Conservation (phyloP, 305 asterid species). For the Fraxinus sp. region DNA sequence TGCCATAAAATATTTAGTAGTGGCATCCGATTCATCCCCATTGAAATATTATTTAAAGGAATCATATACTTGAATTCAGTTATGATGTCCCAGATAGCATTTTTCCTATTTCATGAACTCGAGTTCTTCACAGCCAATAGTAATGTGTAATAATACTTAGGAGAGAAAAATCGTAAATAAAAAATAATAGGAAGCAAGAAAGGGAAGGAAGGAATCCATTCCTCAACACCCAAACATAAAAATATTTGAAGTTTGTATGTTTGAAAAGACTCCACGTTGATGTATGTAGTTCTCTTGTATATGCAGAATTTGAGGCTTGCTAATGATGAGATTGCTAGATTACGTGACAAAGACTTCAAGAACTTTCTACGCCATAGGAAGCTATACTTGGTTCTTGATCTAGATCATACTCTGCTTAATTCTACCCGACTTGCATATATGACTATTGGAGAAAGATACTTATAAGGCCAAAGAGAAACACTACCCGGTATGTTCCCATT, state of each 20-base stretch:
- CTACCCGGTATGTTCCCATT: constrained; percentile 58
- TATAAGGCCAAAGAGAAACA: constrained; percentile 46
- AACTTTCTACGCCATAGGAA: constrained; percentile 56
- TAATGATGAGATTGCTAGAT: constrained; percentile 63
- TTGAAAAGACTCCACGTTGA: constrained; percentile 4
- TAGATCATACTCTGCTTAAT: constrained; percentile 87
- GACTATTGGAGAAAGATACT: constrained; percentile 56
- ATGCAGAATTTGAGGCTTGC: constrained; percentile 81
- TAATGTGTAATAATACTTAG: background rate
- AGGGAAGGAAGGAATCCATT: background rate
- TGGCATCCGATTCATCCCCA: background rate
- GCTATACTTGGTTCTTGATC: constrained; percentile 84
- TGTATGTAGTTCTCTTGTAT: constrained; percentile 19
- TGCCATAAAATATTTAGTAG: background rate
- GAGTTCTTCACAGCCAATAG: background rate
- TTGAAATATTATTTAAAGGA: constrained; percentile 11
- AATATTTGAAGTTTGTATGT: constrained; percentile 8
- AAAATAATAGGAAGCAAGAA: background rate
- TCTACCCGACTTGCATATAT: constrained; percentile 66
- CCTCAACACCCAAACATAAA: background rate
- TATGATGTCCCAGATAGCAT: background rate
- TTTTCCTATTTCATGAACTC: background rate
- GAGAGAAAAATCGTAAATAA: background rate
- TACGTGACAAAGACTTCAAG: constrained; percentile 75
- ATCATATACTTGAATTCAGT: background rate